Evolutionary conservation across 352 stramenopile species (phyloP), one percentile per base, ranked within the genome.

Genomic region (Pelagophyceae sp.): DNA sequence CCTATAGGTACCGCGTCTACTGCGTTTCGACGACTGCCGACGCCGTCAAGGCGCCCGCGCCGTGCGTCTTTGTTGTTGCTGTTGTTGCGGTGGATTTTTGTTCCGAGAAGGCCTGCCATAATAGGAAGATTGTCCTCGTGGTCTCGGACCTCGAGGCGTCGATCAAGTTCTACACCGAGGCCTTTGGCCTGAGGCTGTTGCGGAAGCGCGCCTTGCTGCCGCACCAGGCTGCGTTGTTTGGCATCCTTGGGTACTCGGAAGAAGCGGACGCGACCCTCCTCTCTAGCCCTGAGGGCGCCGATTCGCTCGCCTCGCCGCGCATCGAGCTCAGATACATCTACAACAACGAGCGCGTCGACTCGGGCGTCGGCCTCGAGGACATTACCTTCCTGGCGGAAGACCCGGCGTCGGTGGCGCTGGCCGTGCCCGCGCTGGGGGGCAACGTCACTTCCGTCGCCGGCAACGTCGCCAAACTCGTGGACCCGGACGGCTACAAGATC

Each of bases 141-240:
- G 58, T 65, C 23, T 33, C 20, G 58, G 58, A 65, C 58, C 58
- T 65, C 23, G 23, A n/a, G 5, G 58, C 58, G 29, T n/a, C 58
- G 5, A 65, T 65, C 58, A n/a, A 65, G 58, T 65, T 65, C 58
- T 65, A 65, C 58, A 65, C 58, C 17, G 32, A 17, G 58, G 58
- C 23, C 58, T n/a, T 65, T 2, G 58, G 58, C 58, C 20, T 65
- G 58, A 65, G 17, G 58, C 23, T 65, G 58, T n/a, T 65, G 58
- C 58, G 58, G 5, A n/a, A 65, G 58, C 58, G 58, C 23, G 58
- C 58, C 17, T n/a, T 65, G 17, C 23, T 65, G 58, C 58, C 58
- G 17, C 23, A 65, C 58, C 17, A 5, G 58, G 58, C 58, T 2
- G 58, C 58, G 5, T 11, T 65, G 23, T n/a, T n/a, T 17, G 58